These are phyloP conservation scores for Chaetoceros tenuissimus DNA, from an alignment of 108 stramenopile genomes.

Conservation along the genomic window DNA sequence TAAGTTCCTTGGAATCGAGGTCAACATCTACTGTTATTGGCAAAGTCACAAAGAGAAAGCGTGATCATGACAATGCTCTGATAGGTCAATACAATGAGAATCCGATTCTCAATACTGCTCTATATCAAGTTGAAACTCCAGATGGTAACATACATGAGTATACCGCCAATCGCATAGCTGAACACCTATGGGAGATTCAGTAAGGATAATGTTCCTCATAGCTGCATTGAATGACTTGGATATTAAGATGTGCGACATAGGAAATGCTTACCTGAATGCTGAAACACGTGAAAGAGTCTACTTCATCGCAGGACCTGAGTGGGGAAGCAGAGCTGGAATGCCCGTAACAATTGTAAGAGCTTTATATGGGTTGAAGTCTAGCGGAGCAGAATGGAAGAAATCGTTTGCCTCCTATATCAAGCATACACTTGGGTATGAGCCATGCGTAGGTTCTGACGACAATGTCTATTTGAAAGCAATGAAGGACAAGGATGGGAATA, in stretches of 20 bases:
- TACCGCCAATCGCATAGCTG: constrained; percentile 19
- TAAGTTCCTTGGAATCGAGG: too few relatives aligned
- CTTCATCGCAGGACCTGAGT: constrained; percentile 23
- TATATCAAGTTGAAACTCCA: constrained; percentile 14
- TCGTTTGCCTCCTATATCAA: too few relatives aligned
- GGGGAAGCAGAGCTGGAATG: background rate
- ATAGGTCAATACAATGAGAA: constrained; percentile 7
- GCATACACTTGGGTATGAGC: too few relatives aligned
- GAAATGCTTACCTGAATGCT: constrained; percentile 25
- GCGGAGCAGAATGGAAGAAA: constrained; percentile 18
- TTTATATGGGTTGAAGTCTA: constrained; percentile 20
- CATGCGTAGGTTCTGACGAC: constrained; percentile 1
- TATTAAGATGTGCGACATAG: constrained; percentile 11
- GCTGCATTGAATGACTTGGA: constrained; percentile 27
- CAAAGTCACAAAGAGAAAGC: constrained; percentile 8
- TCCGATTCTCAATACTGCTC: constrained; percentile 10
- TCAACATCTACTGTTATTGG: too few relatives aligned
- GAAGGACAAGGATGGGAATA: too few relatives aligned
- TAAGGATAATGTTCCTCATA: too few relatives aligned
- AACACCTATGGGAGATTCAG: too few relatives aligned
- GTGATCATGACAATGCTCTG: constrained; percentile 10
- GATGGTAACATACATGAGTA: constrained; percentile 13
- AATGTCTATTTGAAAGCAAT: too few relatives aligned
- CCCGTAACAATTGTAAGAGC: constrained; percentile 11
- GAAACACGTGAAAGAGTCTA: constrained; percentile 12